phyloP scores from a whole-genome alignment of 768 basidiomycete genomes.

The Leccinum broughii region DNA sequence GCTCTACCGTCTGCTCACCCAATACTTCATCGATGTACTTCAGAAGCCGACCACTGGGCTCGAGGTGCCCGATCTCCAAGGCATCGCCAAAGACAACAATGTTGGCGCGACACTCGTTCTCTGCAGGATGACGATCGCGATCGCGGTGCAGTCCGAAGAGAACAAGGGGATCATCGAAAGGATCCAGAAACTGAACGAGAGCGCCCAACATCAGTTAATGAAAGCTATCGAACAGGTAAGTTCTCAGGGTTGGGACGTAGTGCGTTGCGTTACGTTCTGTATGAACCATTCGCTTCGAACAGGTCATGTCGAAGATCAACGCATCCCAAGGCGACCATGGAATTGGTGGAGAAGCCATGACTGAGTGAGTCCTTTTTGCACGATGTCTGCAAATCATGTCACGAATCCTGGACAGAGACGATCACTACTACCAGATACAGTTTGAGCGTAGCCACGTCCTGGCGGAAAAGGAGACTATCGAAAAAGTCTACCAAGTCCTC shows the following conservation, averaged over 20 bases:
- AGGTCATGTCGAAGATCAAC: constrained; percentile 80
- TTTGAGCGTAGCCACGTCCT: constrained; percentile 75
- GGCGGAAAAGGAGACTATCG: constrained; percentile 83
- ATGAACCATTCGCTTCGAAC: constrained; percentile 1
- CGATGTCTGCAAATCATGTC: constrained; percentile 9
- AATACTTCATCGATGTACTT: constrained; percentile 83
- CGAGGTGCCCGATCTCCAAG: constrained; percentile 86
- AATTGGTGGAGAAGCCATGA: constrained; percentile 63
- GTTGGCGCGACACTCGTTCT: constrained; percentile 65
- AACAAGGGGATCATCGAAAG: constrained; percentile 88
- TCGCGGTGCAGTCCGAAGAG: constrained; percentile 85
- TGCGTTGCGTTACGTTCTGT: not conserved
- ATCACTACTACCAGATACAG: constrained; percentile 86
- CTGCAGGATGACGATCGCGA: constrained; percentile 80
- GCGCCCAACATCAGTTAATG: constrained; percentile 88
- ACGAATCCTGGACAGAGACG: constrained; percentile 54
- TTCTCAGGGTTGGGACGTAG: constrained; percentile 4
- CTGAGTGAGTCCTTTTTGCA: constrained; percentile 60
- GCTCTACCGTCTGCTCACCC: constrained; percentile 84
- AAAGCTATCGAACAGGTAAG: constrained; percentile 88
- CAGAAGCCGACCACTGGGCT: constrained; percentile 76
- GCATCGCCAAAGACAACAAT: constrained; percentile 76
- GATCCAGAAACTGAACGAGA: constrained; percentile 82
- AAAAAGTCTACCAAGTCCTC: constrained; percentile 76
- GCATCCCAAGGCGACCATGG: constrained; percentile 47